Conservation (phyloP, 768 basidiomycete genomes). For the Hericium rajendrae region DNA sequence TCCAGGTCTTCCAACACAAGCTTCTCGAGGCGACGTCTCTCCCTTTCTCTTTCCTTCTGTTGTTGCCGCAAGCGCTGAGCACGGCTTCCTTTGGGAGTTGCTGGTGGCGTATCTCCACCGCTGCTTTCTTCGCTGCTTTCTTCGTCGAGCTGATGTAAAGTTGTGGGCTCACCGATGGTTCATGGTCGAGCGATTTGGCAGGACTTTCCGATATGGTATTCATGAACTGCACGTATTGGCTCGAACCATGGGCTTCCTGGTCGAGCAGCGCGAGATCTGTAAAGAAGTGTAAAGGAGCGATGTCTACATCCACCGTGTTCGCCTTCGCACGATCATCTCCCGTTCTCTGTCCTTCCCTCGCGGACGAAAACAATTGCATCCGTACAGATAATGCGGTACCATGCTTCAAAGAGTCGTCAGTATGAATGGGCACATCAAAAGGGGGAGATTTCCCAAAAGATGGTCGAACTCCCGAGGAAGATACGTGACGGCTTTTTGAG, state of each 20-base stretch:
- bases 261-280: background rate
- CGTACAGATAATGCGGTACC: background rate
- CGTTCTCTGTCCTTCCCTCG: background rate
- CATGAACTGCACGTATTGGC: too few relatives aligned
- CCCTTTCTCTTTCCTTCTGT: conserved; percentile 19
- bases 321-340: background rate
- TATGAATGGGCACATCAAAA: too few relatives aligned
- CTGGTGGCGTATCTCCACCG: conserved; percentile 26
- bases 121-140: conserved; percentile 27
- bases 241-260: background rate
- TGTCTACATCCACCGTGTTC: background rate
- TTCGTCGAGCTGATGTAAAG: conserved; percentile 16
- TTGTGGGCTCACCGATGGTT: conserved; percentile 2
- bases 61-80: background rate
- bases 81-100: conserved; percentile 3
- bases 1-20: conserved; percentile 53
- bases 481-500: conserved; percentile 1
- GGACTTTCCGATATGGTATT: too few relatives aligned
- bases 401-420: background rate
- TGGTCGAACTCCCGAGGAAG: background rate
- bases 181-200: background rate
- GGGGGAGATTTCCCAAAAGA: too few relatives aligned
- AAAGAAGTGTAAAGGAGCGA: background rate
- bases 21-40: conserved; percentile 37
- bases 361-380: background rate